Evolutionary conservation across 352 stramenopile species (phyloP), one percentile per base, ranked within the genome.

Genomic region (Phytophthora chlamydospora): DNA sequence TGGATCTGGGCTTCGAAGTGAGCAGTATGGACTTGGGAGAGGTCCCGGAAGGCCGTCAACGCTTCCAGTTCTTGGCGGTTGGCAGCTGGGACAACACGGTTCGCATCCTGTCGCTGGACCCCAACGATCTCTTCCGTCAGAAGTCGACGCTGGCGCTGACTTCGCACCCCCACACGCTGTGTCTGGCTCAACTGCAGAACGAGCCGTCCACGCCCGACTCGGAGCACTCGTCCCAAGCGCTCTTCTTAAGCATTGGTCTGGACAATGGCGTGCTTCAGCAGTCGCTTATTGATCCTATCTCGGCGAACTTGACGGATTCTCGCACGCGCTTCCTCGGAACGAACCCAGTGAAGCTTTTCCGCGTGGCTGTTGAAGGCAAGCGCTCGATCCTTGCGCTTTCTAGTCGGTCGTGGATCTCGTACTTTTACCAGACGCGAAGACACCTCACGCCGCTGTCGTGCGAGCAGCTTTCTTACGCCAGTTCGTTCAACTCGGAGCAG

Each of bases 241-340:
- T 95, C n/a, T 96, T 85, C 36, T 70, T 96, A 59, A 94, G 72
- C 44, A 96, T 96, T 34, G 88, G 88, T 31, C 73, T 99, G 24
- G 93, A 98, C 55, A 98, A 99, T 68, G 98, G 98, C 31, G 91
- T 98, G 55, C 82, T 98, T 27, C 87, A 99, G 68, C 89, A 98
- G 49, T 89, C 88, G 3, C 83, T 81, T 29, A 85, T 98, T 29
- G 93, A 98, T 63, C 77, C 80, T 2, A 85, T 96, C 43, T 96
- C 89, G 29, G 88, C 81, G 19, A 91, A 86, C 17, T 68, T 96
- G 46, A 85, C 84, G 1, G 83, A 96, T 64, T 93, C 88, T 46
- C 83, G 92, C n/a, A 98, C 92, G 17, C 91, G 94, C 14, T 98
- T 99, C 63, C 77, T 99, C 0, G 97, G 97, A 33, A 75, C 84